Evolutionary conservation across 139 green algal genomes (phyloP).

Genomic region (Coelastrella sp.): DNA sequence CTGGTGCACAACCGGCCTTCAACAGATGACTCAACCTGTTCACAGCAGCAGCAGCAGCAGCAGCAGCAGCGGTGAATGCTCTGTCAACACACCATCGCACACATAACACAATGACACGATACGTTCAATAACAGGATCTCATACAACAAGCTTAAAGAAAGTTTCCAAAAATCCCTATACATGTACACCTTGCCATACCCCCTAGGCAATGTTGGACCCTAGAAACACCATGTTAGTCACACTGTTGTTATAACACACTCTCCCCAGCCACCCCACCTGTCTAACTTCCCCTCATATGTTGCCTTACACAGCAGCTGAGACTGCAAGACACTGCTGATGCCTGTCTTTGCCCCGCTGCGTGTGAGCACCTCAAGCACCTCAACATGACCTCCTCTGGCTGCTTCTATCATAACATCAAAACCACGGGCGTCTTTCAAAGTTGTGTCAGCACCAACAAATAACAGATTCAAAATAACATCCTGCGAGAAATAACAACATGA

Average conservation of each 20-base stretch:
- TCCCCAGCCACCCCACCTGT: not conserved
- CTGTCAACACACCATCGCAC: too few species aligned
- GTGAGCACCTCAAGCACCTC: constrained; percentile 49
- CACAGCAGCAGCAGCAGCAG: constrained; percentile 57
- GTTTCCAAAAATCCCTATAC: too few species aligned
- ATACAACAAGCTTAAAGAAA: too few species aligned
- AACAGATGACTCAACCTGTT: constrained; percentile 53
- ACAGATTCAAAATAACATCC: constrained; percentile 52
- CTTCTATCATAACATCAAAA: constrained; percentile 34
- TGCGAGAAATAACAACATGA: constrained; percentile 38
- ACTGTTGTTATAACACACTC: too few species aligned
- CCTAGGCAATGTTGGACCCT: too few species aligned
- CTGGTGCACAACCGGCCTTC: constrained; percentile 49
- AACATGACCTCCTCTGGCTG: constrained; percentile 2
- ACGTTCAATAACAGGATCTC: too few species aligned
- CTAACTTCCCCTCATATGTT: constrained; percentile 24
- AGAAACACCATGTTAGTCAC: too few species aligned
- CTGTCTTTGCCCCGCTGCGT: constrained; percentile 48
- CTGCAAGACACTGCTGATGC: constrained; percentile 37
- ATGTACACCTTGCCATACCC: too few species aligned
- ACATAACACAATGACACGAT: too few species aligned
- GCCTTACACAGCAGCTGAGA: constrained; percentile 39
- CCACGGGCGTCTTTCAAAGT: constrained; percentile 10
- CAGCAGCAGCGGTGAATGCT: too few species aligned
- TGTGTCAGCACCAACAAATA: constrained; percentile 27